Evolutionary conservation across 176 grass and related monocot genomes (phyloP).

Genomic region (Zizania latifolia): DNA sequence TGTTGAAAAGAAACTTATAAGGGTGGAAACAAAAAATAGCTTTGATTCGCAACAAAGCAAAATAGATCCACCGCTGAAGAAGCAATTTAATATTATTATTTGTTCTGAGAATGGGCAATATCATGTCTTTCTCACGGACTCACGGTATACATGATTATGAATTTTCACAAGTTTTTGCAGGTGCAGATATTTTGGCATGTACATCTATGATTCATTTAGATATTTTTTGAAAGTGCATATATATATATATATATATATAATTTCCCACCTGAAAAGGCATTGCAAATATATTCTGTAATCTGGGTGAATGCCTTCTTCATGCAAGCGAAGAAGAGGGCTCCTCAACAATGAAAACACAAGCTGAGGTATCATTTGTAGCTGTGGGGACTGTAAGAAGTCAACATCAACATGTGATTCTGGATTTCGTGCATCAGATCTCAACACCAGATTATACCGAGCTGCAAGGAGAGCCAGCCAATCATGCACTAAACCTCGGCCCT

Average conservation of each 20-base stretch:
- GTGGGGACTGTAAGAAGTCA: slow-evolving; percentile 76
- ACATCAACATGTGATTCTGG: slow-evolving; percentile 59
- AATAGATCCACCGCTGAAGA: background rate
- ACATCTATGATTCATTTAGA: background rate
- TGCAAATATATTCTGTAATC: slow-evolving; percentile 97
- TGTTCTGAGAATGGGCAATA: background rate
- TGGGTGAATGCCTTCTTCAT: slow-evolving; percentile 97
- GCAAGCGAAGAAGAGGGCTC: slow-evolving; percentile 76
- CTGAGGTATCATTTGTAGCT: slow-evolving; percentile 74
- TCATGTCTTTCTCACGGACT: background rate
- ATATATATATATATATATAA: background rate
- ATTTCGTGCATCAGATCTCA: slow-evolving; percentile 40
- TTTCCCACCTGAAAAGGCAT: slow-evolving; percentile 88
- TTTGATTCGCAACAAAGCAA: background rate
- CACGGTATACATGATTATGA: background rate
- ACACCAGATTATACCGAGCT: slow-evolving; percentile 59
- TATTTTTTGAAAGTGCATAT: background rate
- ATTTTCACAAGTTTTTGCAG: background rate
- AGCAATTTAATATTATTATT: background rate
- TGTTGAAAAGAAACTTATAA: slow-evolving; percentile 25
- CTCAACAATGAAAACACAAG: slow-evolving; percentile 87
- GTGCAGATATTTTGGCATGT: background rate
- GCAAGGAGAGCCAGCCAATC: slow-evolving; percentile 89
- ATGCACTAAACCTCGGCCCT: slow-evolving; percentile 68
- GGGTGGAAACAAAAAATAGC: background rate